Percentiles rank a stretch among this genome's conserved stretches.
Conservation (phyloP, 1,284 basidiomycete species). For the Malassezia furfur region DNA sequence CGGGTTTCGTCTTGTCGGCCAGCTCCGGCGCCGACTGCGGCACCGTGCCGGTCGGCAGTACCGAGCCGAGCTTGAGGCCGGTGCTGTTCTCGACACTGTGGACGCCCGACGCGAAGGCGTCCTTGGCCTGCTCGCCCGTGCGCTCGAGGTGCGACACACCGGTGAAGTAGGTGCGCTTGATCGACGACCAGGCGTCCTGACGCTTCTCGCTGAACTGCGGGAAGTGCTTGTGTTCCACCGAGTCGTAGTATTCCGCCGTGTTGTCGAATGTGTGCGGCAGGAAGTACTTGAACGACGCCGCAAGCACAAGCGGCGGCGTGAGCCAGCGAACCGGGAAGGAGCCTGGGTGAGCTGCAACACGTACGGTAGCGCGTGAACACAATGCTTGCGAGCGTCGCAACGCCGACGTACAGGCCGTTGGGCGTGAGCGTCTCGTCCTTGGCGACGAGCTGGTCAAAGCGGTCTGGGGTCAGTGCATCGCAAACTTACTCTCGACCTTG, state of each 20-base stretch:
- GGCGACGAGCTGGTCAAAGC: slow-evolving; percentile 54
- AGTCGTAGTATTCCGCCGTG: slow-evolving; percentile 30
- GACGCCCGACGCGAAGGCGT: slow-evolving; percentile 22
- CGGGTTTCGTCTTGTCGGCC: slow-evolving; percentile 4
- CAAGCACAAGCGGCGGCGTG: slow-evolving; percentile 33
- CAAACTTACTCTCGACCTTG: slow-evolving; percentile 31
- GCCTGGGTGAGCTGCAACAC: slow-evolving; percentile 18
- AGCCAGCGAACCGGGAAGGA: slow-evolving; percentile 42
- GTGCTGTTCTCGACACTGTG: slow-evolving; percentile 30
- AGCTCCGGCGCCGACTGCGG: background rate
- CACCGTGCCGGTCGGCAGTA: slow-evolving; percentile 11
- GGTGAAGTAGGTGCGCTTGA: slow-evolving; percentile 5
- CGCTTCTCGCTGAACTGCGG: slow-evolving; percentile 29
- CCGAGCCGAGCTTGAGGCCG: slow-evolving; percentile 28
- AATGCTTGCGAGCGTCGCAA: slow-evolving; percentile 74
- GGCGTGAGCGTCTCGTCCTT: slow-evolving; percentile 73
- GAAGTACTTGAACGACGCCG: slow-evolving; percentile 42
- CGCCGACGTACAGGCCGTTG: slow-evolving; percentile 59
- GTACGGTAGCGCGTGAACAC: slow-evolving; percentile 69
- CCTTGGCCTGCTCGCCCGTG: slow-evolving; percentile 19
- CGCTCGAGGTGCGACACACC: slow-evolving; percentile 21
- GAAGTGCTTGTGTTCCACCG: slow-evolving; percentile 23
- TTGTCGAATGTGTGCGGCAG: slow-evolving; percentile 41
- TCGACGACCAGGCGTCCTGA: slow-evolving; percentile 3
- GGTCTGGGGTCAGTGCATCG: slow-evolving; percentile 19